A percentile compares a stretch with the other conserved stretches of the same genome.
Evolutionary conservation across 345 rosid genomes (phyloP).

Genomic region (Psidium guajava): DNA sequence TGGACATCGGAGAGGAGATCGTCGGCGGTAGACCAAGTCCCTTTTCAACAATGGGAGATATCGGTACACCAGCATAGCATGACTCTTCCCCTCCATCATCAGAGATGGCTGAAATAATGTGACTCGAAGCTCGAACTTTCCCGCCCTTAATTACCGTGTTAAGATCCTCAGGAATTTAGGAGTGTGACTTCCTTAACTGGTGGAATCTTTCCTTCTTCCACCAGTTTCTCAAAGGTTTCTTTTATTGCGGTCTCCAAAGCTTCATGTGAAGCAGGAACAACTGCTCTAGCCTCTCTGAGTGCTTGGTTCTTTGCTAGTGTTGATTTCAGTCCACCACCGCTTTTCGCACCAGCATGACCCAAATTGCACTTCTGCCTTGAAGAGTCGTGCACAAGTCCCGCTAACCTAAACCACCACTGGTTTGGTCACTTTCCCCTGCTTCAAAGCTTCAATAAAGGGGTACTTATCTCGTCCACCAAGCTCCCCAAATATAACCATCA

Average conservation of each 20-base stretch:
- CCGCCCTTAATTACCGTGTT: constrained; percentile 85
- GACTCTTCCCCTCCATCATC: constrained; percentile 99
- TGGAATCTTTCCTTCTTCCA: constrained; percentile 66
- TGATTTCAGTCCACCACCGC: constrained; percentile 97
- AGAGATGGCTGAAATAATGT: constrained; percentile 89
- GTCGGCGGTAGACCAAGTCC: too few relatives aligned
- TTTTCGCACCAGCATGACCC: constrained; percentile 99
- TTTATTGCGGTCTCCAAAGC: constrained; percentile 65
- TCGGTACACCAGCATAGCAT: constrained; percentile 95
- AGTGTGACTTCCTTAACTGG: constrained; percentile 73
- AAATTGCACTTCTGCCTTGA: constrained; percentile 95
- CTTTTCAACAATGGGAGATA: constrained; percentile 88
- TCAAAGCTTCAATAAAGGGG: constrained; percentile 90
- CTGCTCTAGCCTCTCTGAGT: constrained; percentile 77
- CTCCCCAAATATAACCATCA: constrained; percentile 94
- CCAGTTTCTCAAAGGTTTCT: constrained; percentile 87
- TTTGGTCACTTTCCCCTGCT: constrained; percentile 82
- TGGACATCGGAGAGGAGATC: too few relatives aligned
- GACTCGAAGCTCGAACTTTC: constrained; percentile 96
- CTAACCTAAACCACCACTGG: constrained; percentile 99
- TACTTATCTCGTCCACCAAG: constrained; percentile 97
- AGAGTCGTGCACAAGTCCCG: constrained; percentile 93
- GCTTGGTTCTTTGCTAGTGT: constrained; percentile 99
- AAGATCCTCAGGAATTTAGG: constrained; percentile 97
- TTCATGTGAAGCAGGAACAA: constrained; percentile 88